Evolutionary conservation across 805 yeast species (phyloP).

Genomic region (Wickerhamiella parazyma): DNA sequence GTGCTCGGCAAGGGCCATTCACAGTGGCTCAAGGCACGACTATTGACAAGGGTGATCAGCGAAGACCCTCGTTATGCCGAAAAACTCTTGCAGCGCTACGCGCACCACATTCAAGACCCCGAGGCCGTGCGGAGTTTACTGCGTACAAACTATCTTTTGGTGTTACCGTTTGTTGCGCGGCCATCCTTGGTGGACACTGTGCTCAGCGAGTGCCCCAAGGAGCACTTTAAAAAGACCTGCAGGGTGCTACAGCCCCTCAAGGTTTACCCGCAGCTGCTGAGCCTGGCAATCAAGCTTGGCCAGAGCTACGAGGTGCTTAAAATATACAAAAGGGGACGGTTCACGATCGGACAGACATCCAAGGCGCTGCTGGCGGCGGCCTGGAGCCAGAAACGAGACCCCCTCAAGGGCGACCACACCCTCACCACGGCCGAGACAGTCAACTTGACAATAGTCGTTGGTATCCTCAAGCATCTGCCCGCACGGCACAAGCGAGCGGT

Average conservation of each 20-base stretch:
- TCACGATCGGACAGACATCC: conserved; percentile 8
- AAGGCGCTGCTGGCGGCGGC: conserved; percentile 20
- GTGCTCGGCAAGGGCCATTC: conserved; percentile 9
- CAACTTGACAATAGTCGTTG: conserved; percentile 11
- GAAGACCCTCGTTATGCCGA: not conserved
- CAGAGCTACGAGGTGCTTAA: conserved; percentile 13
- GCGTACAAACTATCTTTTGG: not conserved
- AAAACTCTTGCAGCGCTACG: conserved; percentile 9
- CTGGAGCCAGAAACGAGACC: conserved; percentile 17
- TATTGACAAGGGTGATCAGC: conserved; percentile 10
- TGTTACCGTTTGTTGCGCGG: not conserved
- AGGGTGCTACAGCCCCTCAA: not conserved
- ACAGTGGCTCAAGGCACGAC: conserved; percentile 12
- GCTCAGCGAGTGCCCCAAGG: not conserved
- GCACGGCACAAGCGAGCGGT: conserved; percentile 3
- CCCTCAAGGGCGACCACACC: not conserved
- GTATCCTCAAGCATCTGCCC: not conserved
- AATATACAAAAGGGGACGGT: not conserved
- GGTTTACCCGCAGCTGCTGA: conserved; percentile 6
- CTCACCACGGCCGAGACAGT: conserved; percentile 9
- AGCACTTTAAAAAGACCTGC: not conserved
- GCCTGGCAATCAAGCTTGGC: conserved; percentile 9
- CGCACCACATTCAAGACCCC: not conserved
- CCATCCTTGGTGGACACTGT: not conserved
- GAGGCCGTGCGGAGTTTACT: not conserved